Conservation (phyloP, 1,284 basidiomycete genomes). For the Ceratobasidium papillatum region DNA sequence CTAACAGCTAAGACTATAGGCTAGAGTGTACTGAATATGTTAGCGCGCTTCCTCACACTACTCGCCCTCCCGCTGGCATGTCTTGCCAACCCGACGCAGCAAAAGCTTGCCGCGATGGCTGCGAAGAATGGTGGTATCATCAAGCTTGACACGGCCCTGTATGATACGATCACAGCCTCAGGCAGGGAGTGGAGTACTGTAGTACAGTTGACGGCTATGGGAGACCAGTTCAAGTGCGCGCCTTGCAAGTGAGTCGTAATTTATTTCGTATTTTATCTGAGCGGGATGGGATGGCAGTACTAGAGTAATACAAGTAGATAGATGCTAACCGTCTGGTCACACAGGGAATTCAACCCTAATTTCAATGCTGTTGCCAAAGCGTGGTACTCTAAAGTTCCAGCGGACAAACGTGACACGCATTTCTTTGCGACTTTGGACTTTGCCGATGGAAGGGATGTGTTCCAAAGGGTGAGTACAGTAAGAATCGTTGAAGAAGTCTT, state of each 20-base stretch:
- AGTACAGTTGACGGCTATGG: slow-evolving; percentile 86
- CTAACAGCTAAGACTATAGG: background rate
- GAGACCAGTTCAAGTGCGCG: slow-evolving; percentile 75
- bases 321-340: background rate
- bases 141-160: slow-evolving; percentile 75
- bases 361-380: slow-evolving; percentile 81
- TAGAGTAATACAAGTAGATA: background rate
- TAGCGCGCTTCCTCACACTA: slow-evolving; percentile 21
- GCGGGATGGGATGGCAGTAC: background rate
- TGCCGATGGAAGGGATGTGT: slow-evolving; percentile 74
- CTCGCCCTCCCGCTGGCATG: slow-evolving; percentile 32
- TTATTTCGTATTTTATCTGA: background rate
- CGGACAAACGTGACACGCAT: slow-evolving; percentile 73
- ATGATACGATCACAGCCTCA: slow-evolving; percentile 75
- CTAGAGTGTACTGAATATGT: background rate
- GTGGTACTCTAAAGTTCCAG: slow-evolving; percentile 68
- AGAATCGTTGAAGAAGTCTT: background rate
- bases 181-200: slow-evolving; percentile 85
- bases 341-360: slow-evolving; percentile 84
- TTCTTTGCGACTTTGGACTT: slow-evolving; percentile 95
- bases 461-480: slow-evolving; percentile 71
- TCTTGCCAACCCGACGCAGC: slow-evolving; percentile 44
- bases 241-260: slow-evolving; percentile 72
- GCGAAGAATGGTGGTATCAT: slow-evolving; percentile 76
- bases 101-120: slow-evolving; percentile 71